Conservation (phyloP, 345 rosid species). For the Cardamine resedifolia region DNA sequence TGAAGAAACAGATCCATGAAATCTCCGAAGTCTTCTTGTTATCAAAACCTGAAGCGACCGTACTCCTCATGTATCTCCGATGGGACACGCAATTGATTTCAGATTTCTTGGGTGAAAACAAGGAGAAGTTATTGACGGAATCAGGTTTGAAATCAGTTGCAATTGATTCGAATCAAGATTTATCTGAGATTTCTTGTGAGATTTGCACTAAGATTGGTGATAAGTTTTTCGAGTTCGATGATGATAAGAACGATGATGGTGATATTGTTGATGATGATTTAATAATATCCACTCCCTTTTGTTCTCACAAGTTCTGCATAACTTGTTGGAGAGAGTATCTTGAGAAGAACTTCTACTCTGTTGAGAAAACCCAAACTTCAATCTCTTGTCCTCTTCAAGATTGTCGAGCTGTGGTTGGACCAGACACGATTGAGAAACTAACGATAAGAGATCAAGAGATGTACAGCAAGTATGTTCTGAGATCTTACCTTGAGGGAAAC, state of each 20-base stretch:
- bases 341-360: neutral
- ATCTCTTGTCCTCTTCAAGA: slow-evolving; percentile 24
- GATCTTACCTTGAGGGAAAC: slow-evolving; percentile 3
- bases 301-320: slow-evolving; percentile 25
- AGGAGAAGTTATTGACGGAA: neutral
- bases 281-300: slow-evolving; percentile 25
- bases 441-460: neutral
- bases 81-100: neutral
- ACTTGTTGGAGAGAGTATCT: slow-evolving; percentile 23
- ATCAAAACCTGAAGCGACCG: slow-evolving; percentile 19
- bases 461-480: slow-evolving; percentile 14
- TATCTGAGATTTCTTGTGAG: neutral
- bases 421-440: slow-evolving; percentile 20
- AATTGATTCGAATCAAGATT: neutral
- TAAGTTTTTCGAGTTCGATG: slow-evolving; percentile 5
- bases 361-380: neutral
- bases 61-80: slow-evolving; percentile 6
- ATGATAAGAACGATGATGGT: neutral
- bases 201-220: neutral
- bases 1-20: slow-evolving; percentile 3
- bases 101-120: slow-evolving; percentile 1
- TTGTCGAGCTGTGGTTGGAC: slow-evolving; percentile 24
- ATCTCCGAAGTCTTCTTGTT: slow-evolving; percentile 10
- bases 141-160: slow-evolving; percentile 20
- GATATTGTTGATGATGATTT: neutral